Conservation (phyloP, 169 alveolate species). For the Eimeria maxima region DNA sequence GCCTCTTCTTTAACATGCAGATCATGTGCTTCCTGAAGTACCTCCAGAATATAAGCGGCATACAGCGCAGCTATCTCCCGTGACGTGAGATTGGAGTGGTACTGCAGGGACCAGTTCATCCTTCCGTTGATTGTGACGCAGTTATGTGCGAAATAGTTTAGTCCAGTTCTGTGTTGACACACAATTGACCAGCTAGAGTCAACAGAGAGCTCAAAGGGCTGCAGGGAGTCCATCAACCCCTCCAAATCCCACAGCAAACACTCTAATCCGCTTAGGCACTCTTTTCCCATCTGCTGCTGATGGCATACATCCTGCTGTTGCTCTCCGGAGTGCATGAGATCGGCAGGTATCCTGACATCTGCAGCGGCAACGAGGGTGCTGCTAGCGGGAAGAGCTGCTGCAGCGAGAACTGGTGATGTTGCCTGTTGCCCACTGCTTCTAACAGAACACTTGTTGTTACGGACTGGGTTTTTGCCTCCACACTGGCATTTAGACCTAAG, state of each 20-base stretch:
- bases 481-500: not conserved
- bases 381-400: not conserved
- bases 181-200: conserved; percentile 82
- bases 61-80: conserved; percentile 84
- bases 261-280: not conserved
- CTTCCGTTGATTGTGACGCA: conserved; percentile 86
- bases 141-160: conserved; percentile 88
- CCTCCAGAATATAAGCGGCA: conserved; percentile 80
- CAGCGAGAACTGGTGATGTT: not conserved
- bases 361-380: conserved; percentile 11
- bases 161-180: conserved; percentile 81
- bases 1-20: conserved; percentile 21
- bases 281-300: conserved; percentile 6
- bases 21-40: conserved; percentile 49
- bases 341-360: conserved; percentile 4
- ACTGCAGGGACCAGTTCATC: conserved; percentile 87
- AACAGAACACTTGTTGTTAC: not conserved
- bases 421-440: conserved; percentile 3
- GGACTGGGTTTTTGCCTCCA: not conserved
- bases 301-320: not conserved
- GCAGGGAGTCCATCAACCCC: conserved; percentile 29
- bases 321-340: not conserved
- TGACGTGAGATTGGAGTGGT: conserved; percentile 86
- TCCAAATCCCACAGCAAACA: conserved; percentile 43
- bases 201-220: conserved; percentile 51